Base-by-base conservation (phyloP, 306 rosid genomes). In the Sicyos edulis region DNA sequence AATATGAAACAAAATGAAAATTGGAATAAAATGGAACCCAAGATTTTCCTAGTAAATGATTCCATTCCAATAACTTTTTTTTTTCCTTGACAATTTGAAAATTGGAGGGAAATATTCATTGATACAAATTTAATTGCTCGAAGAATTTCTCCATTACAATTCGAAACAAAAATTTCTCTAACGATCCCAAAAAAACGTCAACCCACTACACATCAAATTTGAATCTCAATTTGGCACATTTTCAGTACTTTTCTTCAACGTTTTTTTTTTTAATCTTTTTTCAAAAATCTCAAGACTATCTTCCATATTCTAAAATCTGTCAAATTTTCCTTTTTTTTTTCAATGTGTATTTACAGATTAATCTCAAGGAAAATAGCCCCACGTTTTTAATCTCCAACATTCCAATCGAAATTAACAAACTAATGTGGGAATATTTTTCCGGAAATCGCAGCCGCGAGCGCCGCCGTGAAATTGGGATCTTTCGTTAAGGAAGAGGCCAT, bases 401-500 rank as follows among this genome's bases (percentile, higher is more conserved):
- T 14, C 64, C 63, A 7, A 29, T 26, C 65, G 8, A 37, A 37
- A 37, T 44, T 20, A 65, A 66, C 21, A 10, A 60, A 0, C 14
- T 22, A 67, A 13, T 69, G 73, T 20, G 79, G 90, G 78, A 76
- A 63, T 47, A 91, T 74, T 70, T 83, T 89, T 76, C 99, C 99
- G 12, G 97, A 91, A 42, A 95, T 91, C 72, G 96, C 99, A 13
- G 97, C 97, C 52, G 86, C 88, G 52, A 95, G 86, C 67, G 97
- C 97, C 78, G 91, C 87, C 58, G 96, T 95, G 84, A 95, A 95
- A 54, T 84, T 85, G 57, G 99, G 99, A 76, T 95, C 99, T 17
- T 85, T 95, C 19, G 96, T 95, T 83, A 95, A 82, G 4, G 99
- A 95, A 74, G 92, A 80, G 44, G 97, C 97, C 99, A 95, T 95